phyloP scores from a whole-genome alignment of 495 filamentous ascomycete genomes.

The Penicillium bialowiezense region DNA sequence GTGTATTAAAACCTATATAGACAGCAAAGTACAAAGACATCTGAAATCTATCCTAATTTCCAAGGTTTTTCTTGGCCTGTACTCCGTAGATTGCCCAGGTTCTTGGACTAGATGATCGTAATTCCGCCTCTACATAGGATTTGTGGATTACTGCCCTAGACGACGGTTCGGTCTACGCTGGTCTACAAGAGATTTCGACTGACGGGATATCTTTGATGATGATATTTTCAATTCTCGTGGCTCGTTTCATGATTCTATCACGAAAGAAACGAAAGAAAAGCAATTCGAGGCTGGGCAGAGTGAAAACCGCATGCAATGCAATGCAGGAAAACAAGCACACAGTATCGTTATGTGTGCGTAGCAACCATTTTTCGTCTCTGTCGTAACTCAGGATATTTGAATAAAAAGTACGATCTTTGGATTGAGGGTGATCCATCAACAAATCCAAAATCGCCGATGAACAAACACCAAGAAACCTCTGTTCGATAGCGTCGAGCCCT shows the following conservation, averaged over 20 bases:
- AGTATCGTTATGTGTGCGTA: conserved; percentile 29
- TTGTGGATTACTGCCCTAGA: no score
- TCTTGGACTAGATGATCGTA: no score
- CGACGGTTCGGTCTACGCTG: neutral
- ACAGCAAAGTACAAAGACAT: neutral
- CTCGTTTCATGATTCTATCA: conserved; percentile 46
- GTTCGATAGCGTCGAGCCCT: conserved; percentile 27
- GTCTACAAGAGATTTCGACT: neutral
- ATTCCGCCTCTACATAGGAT: no score
- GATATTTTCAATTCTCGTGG: conserved; percentile 40
- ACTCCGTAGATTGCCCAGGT: no score
- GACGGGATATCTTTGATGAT: neutral
- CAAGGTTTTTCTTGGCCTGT: no score
- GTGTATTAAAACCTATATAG: neutral
- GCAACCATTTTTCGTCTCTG: conserved; percentile 36
- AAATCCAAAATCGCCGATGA: conserved; percentile 14
- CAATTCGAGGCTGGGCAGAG: conserved; percentile 42
- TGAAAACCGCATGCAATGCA: conserved; percentile 26
- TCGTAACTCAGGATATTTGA: conserved; percentile 15
- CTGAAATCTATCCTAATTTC: no score
- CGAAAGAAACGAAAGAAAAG: conserved; percentile 40
- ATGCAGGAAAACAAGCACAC: conserved; percentile 27
- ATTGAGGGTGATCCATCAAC: conserved; percentile 6
- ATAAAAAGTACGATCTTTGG: conserved; percentile 24
- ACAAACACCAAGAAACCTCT: conserved; percentile 18